phyloP scores from a whole-genome alignment of 140 eudicot species.

The Bidens hawaiensis region DNA sequence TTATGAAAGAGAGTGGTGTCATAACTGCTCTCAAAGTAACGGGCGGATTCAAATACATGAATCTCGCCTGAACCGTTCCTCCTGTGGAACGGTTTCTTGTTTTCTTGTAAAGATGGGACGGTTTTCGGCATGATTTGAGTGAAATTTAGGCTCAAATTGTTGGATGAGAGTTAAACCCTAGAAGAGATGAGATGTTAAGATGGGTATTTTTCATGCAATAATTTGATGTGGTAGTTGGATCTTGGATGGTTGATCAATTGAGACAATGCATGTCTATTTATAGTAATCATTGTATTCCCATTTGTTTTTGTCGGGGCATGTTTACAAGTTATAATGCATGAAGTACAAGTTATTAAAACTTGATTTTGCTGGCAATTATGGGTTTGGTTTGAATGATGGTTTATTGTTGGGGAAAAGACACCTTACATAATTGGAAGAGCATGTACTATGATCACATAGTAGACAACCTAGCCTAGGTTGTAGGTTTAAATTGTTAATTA shows the following conservation, averaged over 20 bases:
- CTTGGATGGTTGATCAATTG: constrained; percentile 20
- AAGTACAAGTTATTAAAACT: constrained; percentile 11
- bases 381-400: constrained; percentile 24
- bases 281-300: constrained; percentile 26
- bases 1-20: constrained; percentile 22
- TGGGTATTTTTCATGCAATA: constrained; percentile 19
- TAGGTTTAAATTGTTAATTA: constrained; percentile 9
- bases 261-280: constrained; percentile 30
- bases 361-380: constrained; percentile 19
- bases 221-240: constrained; percentile 23
- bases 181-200: constrained; percentile 13
- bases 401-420: constrained; percentile 29
- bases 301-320: constrained; percentile 2
- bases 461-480: constrained; percentile 21
- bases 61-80: constrained; percentile 67
- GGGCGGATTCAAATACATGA: constrained; percentile 66
- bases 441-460: constrained; percentile 10
- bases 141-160: not conserved
- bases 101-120: constrained; percentile 17
- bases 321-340: constrained; percentile 1
- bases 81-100: constrained; percentile 42
- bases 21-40: constrained; percentile 38
- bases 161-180: constrained; percentile 1
- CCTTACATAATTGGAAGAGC: constrained; percentile 23
- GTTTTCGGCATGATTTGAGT: constrained; percentile 47